Conservation (phyloP, 2,329 filamentous ascomycete genomes). For the Sclerotinia spermophila region DNA sequence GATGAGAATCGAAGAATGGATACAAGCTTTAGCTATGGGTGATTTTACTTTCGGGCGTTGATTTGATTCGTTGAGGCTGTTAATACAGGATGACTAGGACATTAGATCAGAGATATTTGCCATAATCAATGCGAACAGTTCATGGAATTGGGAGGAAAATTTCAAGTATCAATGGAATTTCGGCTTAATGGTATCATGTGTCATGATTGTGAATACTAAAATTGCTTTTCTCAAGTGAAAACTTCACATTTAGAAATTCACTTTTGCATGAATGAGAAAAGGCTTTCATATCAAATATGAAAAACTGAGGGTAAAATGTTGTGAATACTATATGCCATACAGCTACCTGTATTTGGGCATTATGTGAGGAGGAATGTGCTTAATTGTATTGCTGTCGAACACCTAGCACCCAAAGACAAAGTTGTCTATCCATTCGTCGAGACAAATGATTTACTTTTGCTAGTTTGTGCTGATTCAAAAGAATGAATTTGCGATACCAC, state of each 20-base stretch:
- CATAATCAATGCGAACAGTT: not conserved
- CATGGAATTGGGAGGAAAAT: not conserved
- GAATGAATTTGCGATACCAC: not conserved
- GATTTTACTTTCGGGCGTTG: not conserved
- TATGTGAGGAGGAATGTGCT: not conserved
- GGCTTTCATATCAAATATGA: not conserved
- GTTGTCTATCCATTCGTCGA: too few relatives aligned
- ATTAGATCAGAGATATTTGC: too few relatives aligned
- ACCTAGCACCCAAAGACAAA: too few relatives aligned
- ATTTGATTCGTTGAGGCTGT: not conserved
- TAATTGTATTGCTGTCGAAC: too few relatives aligned
- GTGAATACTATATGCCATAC: not conserved
- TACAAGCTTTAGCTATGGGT: too few relatives aligned
- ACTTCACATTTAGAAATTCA: not conserved
- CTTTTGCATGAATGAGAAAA: not conserved
- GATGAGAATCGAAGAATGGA: too few relatives aligned
- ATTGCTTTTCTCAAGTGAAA: not conserved
- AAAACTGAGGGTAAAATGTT: not conserved
- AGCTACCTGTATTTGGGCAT: too few relatives aligned
- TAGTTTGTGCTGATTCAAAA: not conserved
- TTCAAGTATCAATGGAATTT: not conserved
- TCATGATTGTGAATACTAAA: not conserved
- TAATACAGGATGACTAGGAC: not conserved
- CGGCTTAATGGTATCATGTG: too few relatives aligned
- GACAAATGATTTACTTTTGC: too few relatives aligned